phyloP scores from a whole-genome alignment of 176 grass and related monocot species.

The Triticum dicoccoides region DNA sequence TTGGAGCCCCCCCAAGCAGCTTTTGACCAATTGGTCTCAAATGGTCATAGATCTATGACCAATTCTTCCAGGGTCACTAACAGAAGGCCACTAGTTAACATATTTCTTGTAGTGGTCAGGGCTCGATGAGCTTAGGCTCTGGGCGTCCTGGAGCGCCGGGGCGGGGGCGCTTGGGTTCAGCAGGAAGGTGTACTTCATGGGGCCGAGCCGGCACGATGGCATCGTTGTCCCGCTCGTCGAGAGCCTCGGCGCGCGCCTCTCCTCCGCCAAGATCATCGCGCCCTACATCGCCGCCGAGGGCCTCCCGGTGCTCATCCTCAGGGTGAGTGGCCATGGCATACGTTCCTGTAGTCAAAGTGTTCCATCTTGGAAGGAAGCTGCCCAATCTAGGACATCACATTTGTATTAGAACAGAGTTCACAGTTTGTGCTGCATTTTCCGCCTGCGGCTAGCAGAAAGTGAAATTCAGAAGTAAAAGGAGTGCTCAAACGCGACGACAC shows the following conservation, averaged over 20 bases:
- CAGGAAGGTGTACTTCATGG: too few relatives aligned
- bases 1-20: too few relatives aligned
- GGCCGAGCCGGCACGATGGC: too few relatives aligned
- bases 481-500: too few relatives aligned
- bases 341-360: background rate
- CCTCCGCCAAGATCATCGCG: slow-evolving; percentile 69
- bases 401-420: background rate
- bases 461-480: background rate
- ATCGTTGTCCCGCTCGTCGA: slow-evolving; percentile 44
- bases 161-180: too few relatives aligned
- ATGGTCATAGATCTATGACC: too few relatives aligned
- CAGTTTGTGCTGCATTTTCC: background rate
- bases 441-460: background rate
- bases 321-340: slow-evolving; percentile 27
- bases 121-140: too few relatives aligned
- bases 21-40: too few relatives aligned
- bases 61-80: too few relatives aligned
- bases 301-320: slow-evolving; percentile 61
- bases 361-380: background rate
- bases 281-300: slow-evolving; percentile 46
- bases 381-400: background rate
- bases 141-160: too few relatives aligned
- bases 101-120: too few relatives aligned
- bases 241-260: slow-evolving; percentile 43
- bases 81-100: too few relatives aligned